phyloP scores from a whole-genome alignment of 805 yeast genomes.

The Saccharomycopsis capsularis region DNA sequence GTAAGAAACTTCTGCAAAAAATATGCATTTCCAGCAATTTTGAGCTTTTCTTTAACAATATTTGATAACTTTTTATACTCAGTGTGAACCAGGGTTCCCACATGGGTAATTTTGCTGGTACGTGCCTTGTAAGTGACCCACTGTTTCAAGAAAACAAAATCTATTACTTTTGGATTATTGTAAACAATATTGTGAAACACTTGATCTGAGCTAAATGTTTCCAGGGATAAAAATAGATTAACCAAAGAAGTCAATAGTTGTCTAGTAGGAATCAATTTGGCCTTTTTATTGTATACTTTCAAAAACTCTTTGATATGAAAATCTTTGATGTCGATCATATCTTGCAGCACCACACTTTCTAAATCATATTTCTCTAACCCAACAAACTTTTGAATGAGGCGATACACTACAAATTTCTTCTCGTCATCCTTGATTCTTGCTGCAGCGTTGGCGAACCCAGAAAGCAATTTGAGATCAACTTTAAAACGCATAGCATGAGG shows the following conservation, averaged over 20 bases:
- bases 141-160: constrained; percentile 7
- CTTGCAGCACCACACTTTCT: neutral
- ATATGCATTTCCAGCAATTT: neutral
- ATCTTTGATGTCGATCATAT: neutral
- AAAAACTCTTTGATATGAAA: neutral
- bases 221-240: neutral
- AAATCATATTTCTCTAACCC: constrained; percentile 1
- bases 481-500: neutral
- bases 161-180: constrained; percentile 5
- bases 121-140: constrained; percentile 1
- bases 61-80: neutral
- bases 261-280: constrained; percentile 6
- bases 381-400: constrained; percentile 1
- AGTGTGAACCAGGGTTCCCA: neutral
- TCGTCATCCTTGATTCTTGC: neutral
- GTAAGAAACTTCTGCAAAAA: neutral
- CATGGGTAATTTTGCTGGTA: neutral
- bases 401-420: neutral
- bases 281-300: neutral
- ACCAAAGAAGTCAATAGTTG: constrained; percentile 4
- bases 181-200: constrained; percentile 5
- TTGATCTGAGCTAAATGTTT: neutral
- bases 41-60: neutral
- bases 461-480: constrained; percentile 1
- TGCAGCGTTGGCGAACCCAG: neutral